Conservation (phyloP, 2,329 filamentous ascomycete genomes). For the Dichotomopilus funicola region DNA sequence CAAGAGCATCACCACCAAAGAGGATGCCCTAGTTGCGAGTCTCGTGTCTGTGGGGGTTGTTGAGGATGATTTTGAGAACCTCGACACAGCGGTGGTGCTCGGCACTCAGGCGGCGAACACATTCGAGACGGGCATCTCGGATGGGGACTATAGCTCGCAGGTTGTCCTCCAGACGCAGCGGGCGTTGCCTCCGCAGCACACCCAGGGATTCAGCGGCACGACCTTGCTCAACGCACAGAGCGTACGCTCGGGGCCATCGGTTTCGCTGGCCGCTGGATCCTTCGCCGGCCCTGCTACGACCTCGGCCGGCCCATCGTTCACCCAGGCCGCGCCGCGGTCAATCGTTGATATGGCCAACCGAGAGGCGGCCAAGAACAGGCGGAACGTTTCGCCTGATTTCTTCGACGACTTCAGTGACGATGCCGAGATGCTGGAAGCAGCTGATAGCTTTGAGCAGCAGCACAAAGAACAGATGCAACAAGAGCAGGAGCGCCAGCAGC, state of each 20-base stretch:
- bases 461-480: constrained; percentile 13
- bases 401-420: constrained; percentile 33
- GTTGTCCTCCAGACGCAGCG: constrained; percentile 42
- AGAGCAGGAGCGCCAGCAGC: constrained; percentile 28
- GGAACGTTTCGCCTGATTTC: constrained; percentile 6
- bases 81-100: constrained; percentile 32
- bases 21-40: constrained; percentile 35
- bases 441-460: constrained; percentile 44
- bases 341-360: background rate
- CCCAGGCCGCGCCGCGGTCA: background rate
- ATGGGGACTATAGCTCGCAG: constrained; percentile 36
- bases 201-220: background rate
- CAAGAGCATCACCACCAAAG: constrained; percentile 38
- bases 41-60: constrained; percentile 43
- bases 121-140: constrained; percentile 27
- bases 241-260: background rate
- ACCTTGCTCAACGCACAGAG: background rate
- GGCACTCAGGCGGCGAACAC: constrained; percentile 37
- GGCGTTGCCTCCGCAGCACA: background rate
- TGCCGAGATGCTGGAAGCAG: constrained; percentile 43
- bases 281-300: too few relatives aligned
- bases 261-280: background rate
- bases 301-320: too few relatives aligned
- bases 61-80: constrained; percentile 31
- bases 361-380: constrained; percentile 5